Evolutionary conservation across 2,329 filamentous ascomycete species (phyloP).

Genomic region (Mollisiaceae sp.): DNA sequence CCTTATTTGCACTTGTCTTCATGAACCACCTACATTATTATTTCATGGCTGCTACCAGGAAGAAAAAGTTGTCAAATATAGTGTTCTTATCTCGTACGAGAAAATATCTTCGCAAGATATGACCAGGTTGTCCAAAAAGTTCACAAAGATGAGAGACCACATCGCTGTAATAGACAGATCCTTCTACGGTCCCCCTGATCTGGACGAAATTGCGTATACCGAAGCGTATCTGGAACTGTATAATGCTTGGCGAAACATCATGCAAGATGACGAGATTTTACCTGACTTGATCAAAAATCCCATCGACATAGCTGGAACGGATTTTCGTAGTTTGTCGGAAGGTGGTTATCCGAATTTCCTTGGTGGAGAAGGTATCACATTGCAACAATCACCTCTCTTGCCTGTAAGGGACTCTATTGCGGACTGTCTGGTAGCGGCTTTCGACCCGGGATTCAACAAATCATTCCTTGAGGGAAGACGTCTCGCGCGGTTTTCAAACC

Average conservation of each 20-base stretch:
- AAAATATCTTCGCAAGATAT: not conserved
- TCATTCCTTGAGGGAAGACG: conserved; percentile 1
- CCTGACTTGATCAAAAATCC: not conserved
- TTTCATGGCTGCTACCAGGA: not conserved
- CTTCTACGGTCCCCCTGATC: not conserved
- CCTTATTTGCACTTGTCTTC: not conserved
- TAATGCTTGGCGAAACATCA: not conserved
- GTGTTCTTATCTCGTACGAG: not conserved
- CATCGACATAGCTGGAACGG: too few species aligned
- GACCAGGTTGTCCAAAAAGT: not conserved
- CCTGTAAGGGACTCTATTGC: not conserved
- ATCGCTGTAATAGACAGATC: not conserved
- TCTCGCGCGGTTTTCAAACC: not conserved
- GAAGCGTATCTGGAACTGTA: not conserved
- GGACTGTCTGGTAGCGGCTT: not conserved
- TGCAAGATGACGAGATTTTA: conserved; percentile 1
- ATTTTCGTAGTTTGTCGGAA: too few species aligned
- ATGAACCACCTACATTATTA: conserved; percentile 2
- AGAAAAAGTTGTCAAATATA: not conserved
- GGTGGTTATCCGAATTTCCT: too few species aligned
- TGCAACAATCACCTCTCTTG: too few species aligned
- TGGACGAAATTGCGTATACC: too few species aligned
- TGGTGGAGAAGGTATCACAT: too few species aligned
- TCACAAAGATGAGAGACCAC: not conserved
- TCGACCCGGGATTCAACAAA: not conserved